phyloP scores from a whole-genome alignment of 371 early-diverging fungal genomes.

The Syncephalastrum racemosum region DNA sequence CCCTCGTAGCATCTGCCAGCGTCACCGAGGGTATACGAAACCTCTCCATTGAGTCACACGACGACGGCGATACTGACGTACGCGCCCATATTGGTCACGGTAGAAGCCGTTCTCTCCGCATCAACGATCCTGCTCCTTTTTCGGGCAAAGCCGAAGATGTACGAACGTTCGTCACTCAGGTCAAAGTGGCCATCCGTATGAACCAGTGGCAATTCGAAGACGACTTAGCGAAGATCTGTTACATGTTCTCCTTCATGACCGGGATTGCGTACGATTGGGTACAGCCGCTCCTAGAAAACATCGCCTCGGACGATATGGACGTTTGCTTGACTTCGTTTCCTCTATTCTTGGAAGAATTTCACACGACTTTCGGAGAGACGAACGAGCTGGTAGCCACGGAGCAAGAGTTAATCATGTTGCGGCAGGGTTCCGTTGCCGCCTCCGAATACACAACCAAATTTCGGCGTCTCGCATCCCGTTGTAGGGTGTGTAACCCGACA shows the following conservation, averaged over 20 bases:
- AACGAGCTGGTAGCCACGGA: background rate
- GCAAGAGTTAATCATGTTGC: background rate
- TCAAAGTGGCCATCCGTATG: conserved; percentile 5
- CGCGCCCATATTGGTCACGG: too few species aligned
- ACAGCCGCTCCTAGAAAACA: background rate
- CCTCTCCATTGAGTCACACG: too few species aligned
- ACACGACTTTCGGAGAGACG: background rate
- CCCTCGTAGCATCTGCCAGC: too few species aligned
- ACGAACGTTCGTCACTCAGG: background rate
- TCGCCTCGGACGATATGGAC: conserved; percentile 4
- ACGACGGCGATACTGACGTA: too few species aligned
- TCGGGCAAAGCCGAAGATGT: background rate
- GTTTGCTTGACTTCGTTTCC: background rate
- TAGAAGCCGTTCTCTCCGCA: too few species aligned
- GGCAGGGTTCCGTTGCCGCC: background rate
- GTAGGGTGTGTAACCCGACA: too few species aligned
- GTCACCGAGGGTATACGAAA: too few species aligned
- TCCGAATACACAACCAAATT: background rate
- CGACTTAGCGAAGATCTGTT: conserved; percentile 4
- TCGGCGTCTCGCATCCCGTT: background rate
- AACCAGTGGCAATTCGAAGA: background rate
- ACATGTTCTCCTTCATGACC: conserved; percentile 6
- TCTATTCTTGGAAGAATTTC: conserved; percentile 3
- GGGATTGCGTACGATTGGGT: conserved; percentile 3
- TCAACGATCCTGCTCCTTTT: conserved; percentile 1